Conservation (phyloP, 1,284 basidiomycete species). For the Pseudozyma flocculosa region DNA sequence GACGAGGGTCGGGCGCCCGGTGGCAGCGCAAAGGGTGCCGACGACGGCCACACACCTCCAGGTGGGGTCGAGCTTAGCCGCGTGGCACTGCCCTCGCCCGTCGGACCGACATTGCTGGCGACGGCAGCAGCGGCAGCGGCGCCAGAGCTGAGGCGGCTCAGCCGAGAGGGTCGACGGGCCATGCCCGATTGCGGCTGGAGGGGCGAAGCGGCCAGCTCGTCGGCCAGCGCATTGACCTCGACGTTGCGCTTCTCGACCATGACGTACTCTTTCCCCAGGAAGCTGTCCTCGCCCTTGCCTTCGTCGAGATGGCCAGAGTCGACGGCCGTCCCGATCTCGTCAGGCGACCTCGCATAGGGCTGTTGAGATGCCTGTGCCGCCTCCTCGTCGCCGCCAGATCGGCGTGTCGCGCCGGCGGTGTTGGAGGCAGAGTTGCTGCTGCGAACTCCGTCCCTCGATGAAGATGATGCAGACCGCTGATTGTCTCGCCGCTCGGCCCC, state of each 20-base stretch:
- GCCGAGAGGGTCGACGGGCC: slow-evolving; percentile 32
- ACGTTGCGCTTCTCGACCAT: slow-evolving; percentile 65
- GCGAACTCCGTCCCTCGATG: no score
- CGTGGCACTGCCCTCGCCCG: background rate
- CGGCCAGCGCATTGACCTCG: slow-evolving; percentile 65
- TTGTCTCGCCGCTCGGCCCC: no score
- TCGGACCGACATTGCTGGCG: background rate
- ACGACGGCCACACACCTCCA: slow-evolving; percentile 3
- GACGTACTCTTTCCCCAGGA: slow-evolving; percentile 63
- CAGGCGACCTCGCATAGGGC: no score
- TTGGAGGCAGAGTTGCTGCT: no score
- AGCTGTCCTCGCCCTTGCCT: slow-evolving; percentile 27
- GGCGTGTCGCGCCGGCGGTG: no score
- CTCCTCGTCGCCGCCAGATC: no score
- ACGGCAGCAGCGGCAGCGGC: background rate
- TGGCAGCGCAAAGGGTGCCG: slow-evolving; percentile 44
- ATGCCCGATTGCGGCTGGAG: slow-evolving; percentile 15
- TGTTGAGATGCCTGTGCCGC: no score
- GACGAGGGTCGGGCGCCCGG: slow-evolving; percentile 35
- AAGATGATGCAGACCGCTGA: no score
- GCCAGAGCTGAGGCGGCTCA: slow-evolving; percentile 31
- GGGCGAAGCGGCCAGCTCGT: slow-evolving; percentile 55
- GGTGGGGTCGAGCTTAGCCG: slow-evolving; percentile 1
- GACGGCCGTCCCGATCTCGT: background rate
- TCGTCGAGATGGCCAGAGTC: no score